Base-by-base conservation (phyloP, 176 grass and related monocot species). In the Lolium multiflorum region DNA sequence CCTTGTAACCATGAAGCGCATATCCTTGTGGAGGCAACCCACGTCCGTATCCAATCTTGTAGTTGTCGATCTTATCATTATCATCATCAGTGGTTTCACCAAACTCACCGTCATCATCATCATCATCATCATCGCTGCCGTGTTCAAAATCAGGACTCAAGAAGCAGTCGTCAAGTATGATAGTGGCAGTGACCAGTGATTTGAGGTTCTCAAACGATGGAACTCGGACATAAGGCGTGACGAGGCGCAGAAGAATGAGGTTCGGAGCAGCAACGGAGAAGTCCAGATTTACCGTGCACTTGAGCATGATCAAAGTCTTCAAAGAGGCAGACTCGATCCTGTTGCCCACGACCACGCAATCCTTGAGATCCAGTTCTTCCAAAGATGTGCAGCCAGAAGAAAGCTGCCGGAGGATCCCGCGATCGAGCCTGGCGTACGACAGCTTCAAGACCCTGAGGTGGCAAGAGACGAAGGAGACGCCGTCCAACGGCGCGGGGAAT, bases 361-460 rank as follows among this genome's bases (percentile, higher is more conserved):
- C 24, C 70, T 76, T 87, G 4, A 82, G 85, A 21, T 82, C 85
- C 1, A 87, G 58, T 20, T 82, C 85, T 41, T 87, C 78, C 47
- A 87, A 31, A 16, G 16, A 66, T 21, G 58, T 18, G 78, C 70
- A 87, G 2, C 15, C 2, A 66, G 79, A 76, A 13, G 21, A 82
- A 8, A 87, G 47, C 15, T 76, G 31, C 59, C 15, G 20, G 58
- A 72, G 9, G 54, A 86, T 17, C 54, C 6, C 37, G 21, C 7
- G 17, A 22, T 11, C 35, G 14, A 87, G 14, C 35, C 38, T 8
- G 18, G 78, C 35, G 9, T 75, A 81, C 0, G 47, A 46, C n/a
- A 87, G 0, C 35, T 82, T 87, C 79, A 87, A 57, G 47, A 57
- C 15, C 24, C 10, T 87, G 21, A 87, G 86, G 79, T 31, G 35